Evolutionary conservation across 1,139 yeast genomes (phyloP).

Genomic region (Debaryomycetaceae sp.): DNA sequence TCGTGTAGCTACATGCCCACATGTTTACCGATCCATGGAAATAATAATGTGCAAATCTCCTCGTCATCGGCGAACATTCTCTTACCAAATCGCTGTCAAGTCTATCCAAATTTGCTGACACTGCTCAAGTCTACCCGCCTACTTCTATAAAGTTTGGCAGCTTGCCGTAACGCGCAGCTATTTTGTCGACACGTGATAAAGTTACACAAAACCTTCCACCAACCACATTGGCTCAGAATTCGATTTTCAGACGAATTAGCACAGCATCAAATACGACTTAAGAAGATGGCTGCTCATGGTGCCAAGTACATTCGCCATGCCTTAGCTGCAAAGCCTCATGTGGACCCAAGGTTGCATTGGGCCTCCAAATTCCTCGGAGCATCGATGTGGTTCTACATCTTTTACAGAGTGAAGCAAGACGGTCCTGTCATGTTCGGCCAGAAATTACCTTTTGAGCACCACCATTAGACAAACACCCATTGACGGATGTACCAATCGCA

Average conservation of each 20-base stretch:
- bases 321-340: slow-evolving; percentile 51
- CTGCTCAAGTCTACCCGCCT: too few relatives aligned
- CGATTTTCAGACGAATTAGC: slow-evolving; percentile 3
- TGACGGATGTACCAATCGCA: too few relatives aligned
- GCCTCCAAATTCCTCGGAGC: slow-evolving; percentile 69
- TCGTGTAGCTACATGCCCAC: too few relatives aligned
- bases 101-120: too few relatives aligned
- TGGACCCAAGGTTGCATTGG: slow-evolving; percentile 50
- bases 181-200: too few relatives aligned
- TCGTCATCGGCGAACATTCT: too few relatives aligned
- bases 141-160: too few relatives aligned
- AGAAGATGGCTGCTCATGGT: slow-evolving; percentile 38
- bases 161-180: too few relatives aligned
- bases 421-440: slow-evolving; percentile 55
- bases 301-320: slow-evolving; percentile 51
- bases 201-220: too few relatives aligned
- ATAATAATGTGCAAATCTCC: too few relatives aligned
- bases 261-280: background rate
- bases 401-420: slow-evolving; percentile 73
- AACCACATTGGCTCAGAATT: slow-evolving; percentile 8
- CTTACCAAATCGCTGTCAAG: too few relatives aligned
- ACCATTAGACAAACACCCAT: slow-evolving; percentile 15
- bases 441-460: slow-evolving; percentile 41
- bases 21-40: too few relatives aligned
- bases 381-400: slow-evolving; percentile 83